Conservation (phyloP, 2,329 filamentous ascomycete species). For the Leptographium flavum region DNA sequence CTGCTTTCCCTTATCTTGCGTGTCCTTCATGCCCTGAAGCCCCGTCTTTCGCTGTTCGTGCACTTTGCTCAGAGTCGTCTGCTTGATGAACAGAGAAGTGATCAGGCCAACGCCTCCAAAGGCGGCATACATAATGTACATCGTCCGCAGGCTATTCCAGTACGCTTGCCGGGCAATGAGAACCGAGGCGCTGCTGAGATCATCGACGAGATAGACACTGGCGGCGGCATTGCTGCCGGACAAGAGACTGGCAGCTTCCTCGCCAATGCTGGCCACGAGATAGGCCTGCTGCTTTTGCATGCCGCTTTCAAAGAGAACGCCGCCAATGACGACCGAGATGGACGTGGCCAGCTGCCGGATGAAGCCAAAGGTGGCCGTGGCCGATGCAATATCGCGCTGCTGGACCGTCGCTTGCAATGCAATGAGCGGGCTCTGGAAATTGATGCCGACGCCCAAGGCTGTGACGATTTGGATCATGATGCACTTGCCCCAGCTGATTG, state of each 20-base stretch:
- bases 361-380: constrained; percentile 48
- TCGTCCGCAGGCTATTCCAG: constrained; percentile 33
- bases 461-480: constrained; percentile 42
- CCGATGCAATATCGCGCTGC: constrained; percentile 45
- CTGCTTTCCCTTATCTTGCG: constrained; percentile 13
- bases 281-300: constrained; percentile 22
- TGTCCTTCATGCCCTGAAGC: constrained; percentile 24
- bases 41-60: constrained; percentile 47
- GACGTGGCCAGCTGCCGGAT: constrained; percentile 42
- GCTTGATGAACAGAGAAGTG: constrained; percentile 31
- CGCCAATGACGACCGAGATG: constrained; percentile 44
- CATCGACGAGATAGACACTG: constrained; percentile 41
- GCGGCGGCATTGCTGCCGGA: constrained; percentile 46
- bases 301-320: constrained; percentile 24
- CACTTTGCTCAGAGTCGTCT: constrained; percentile 36
- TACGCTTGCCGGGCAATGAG: constrained; percentile 30
- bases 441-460: constrained; percentile 46
- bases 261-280: constrained; percentile 16
- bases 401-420: constrained; percentile 49
- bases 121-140: constrained; percentile 43
- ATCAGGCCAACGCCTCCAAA: constrained; percentile 33
- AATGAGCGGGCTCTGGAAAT: constrained; percentile 48
- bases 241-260: constrained; percentile 33
- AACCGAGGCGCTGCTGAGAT: constrained; percentile 31
- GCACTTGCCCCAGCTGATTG: constrained; percentile 30